A percentile compares a stretch with the other conserved stretches of the same genome.
These are phyloP conservation scores for Myochromella boudieri DNA, from an alignment of 768 basidiomycete genomes.

Conservation along the genomic window DNA sequence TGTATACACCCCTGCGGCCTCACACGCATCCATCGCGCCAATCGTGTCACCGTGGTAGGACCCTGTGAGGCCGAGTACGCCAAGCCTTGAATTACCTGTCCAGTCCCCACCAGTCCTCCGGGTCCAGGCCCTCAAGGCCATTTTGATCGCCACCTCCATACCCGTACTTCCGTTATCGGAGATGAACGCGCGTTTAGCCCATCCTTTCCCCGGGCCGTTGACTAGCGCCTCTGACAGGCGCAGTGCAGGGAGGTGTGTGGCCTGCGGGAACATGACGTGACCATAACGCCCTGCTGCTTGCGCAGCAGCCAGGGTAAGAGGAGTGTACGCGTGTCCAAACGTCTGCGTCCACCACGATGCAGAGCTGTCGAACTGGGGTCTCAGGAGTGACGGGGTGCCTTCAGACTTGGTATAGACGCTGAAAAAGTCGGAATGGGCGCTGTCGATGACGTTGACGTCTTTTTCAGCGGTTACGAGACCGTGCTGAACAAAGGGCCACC, in stretches of 20 bases:
- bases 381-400: slow-evolving; percentile 29
- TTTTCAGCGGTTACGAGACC: slow-evolving; percentile 60
- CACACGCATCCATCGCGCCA: slow-evolving; percentile 93
- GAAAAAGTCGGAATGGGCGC: slow-evolving; percentile 86
- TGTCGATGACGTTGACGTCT: slow-evolving; percentile 90
- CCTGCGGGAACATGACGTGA: slow-evolving; percentile 94
- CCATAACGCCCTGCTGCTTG: slow-evolving; percentile 91
- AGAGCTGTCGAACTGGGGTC: slow-evolving; percentile 80
- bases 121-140: slow-evolving; percentile 80
- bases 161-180: slow-evolving; percentile 95
- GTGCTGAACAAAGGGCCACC: slow-evolving; percentile 99
- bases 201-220: slow-evolving; percentile 80
- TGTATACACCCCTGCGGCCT: slow-evolving; percentile 80
- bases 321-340: slow-evolving; percentile 77
- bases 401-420: slow-evolving; percentile 54
- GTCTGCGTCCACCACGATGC: slow-evolving; percentile 99
- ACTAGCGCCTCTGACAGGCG: slow-evolving; percentile 79
- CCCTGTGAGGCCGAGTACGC: slow-evolving; percentile 83
- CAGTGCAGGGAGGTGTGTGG: slow-evolving; percentile 84
- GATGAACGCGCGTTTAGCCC: slow-evolving; percentile 91
- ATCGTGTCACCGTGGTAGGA: slow-evolving; percentile 99
- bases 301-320: slow-evolving; percentile 84
- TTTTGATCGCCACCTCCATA: slow-evolving; percentile 97
- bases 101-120: slow-evolving; percentile 10
- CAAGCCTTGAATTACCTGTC: slow-evolving; percentile 48